Conservation (phyloP, 495 filamentous ascomycete genomes). For the Hypomontagnella monticulosa region DNA sequence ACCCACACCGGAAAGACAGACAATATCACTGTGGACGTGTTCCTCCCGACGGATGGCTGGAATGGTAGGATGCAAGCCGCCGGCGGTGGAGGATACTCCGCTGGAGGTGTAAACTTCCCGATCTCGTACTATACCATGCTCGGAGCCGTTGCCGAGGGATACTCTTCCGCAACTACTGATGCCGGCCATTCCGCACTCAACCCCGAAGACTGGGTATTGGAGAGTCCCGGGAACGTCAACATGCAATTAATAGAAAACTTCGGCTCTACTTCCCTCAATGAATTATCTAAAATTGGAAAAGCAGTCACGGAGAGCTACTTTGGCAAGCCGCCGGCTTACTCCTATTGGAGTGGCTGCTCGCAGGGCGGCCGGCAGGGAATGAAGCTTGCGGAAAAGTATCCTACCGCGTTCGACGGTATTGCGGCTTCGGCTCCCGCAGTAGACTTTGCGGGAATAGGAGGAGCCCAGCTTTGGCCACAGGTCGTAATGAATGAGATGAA, state of each 20-base stretch:
- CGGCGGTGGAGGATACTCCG: conserved; percentile 58
- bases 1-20: conserved; percentile 55
- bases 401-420: conserved; percentile 53
- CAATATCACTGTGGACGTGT: conserved; percentile 47
- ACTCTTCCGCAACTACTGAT: conserved; percentile 52
- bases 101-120: conserved; percentile 33
- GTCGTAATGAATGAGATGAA: conserved; percentile 43
- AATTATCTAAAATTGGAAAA: conserved; percentile 49
- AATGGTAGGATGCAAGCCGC: conserved; percentile 56
- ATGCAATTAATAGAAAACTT: conserved; percentile 51
- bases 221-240: conserved; percentile 50
- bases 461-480: conserved; percentile 37
- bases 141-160: conserved; percentile 49
- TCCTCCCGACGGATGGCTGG: conserved; percentile 53
- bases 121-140: conserved; percentile 40
- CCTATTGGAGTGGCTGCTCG: conserved; percentile 58
- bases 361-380: conserved; percentile 55
- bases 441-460: conserved; percentile 37
- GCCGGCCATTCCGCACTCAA: conserved; percentile 48
- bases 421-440: conserved; percentile 51
- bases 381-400: conserved; percentile 55
- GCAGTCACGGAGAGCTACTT: conserved; percentile 47
- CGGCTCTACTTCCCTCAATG: conserved; percentile 43
- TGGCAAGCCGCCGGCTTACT: conserved; percentile 45
- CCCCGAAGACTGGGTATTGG: conserved; percentile 50